Conservation (phyloP, 2,329 filamentous ascomycete genomes). For the Trichoderma breve region DNA sequence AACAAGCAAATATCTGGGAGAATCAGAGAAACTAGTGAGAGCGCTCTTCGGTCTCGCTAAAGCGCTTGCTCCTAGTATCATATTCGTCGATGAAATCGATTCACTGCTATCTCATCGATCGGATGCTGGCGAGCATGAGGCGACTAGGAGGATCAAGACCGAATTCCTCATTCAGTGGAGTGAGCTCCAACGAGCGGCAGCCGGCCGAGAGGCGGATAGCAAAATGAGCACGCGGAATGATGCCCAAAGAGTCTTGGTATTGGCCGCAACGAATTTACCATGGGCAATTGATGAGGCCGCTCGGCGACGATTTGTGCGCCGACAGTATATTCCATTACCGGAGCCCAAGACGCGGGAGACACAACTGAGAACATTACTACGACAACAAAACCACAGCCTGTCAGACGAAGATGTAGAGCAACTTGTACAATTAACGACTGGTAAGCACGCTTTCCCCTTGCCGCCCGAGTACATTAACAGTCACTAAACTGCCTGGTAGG, state of each 20-base stretch:
- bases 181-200: slow-evolving; percentile 86
- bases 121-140: slow-evolving; percentile 85
- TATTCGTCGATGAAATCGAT: slow-evolving; percentile 98
- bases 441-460: slow-evolving; percentile 48
- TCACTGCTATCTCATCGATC: slow-evolving; percentile 82
- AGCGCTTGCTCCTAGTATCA: slow-evolving; percentile 85
- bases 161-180: slow-evolving; percentile 98
- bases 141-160: slow-evolving; percentile 90
- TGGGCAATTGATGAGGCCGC: slow-evolving; percentile 99
- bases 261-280: slow-evolving; percentile 92
- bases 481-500: slow-evolving; percentile 51
- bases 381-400: slow-evolving; percentile 83
- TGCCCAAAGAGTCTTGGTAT: slow-evolving; percentile 81
- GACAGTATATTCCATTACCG: slow-evolving; percentile 94
- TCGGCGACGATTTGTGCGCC: slow-evolving; percentile 80
- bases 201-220: slow-evolving; percentile 70
- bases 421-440: slow-evolving; percentile 79
- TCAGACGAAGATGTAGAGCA: slow-evolving; percentile 67
- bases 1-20: slow-evolving; percentile 93
- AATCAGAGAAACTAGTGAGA: slow-evolving; percentile 93
- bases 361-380: slow-evolving; percentile 76
- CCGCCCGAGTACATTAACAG: not conserved
- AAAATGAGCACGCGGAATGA: slow-evolving; percentile 73
- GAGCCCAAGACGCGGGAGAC: slow-evolving; percentile 76
- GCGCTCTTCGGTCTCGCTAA: slow-evolving; percentile 91